phyloP scores from a whole-genome alignment of 2,329 filamentous ascomycete genomes.

The Talaromyces sp. region DNA sequence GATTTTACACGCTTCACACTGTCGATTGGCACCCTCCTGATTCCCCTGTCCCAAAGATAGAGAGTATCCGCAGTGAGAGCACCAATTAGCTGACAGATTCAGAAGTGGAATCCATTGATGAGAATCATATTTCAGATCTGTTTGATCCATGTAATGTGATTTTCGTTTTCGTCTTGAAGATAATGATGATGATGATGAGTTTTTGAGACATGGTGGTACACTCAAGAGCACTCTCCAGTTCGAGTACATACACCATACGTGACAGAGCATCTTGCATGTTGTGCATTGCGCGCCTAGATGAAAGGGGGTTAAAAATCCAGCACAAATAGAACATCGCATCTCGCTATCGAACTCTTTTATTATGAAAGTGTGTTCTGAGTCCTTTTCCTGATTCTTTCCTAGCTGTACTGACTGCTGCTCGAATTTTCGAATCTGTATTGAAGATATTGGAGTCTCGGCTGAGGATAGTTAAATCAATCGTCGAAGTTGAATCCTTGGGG shows the following conservation, averaged over 20 bases:
- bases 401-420: neutral
- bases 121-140: neutral
- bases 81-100: slow-evolving; percentile 6
- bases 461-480: neutral
- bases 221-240: neutral
- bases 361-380: neutral
- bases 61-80: slow-evolving; percentile 4
- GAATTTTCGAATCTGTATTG: neutral
- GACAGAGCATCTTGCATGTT: slow-evolving; percentile 9
- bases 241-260: neutral
- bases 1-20: neutral
- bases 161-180: neutral
- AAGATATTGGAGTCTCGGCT: neutral
- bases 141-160: neutral
- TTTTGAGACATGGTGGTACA: slow-evolving; percentile 2
- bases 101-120: slow-evolving; percentile 6
- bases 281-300: slow-evolving; percentile 3
- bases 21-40: slow-evolving; percentile 5
- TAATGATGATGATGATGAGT: neutral
- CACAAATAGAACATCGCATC: slow-evolving; percentile 7
- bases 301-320: neutral
- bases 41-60: slow-evolving; percentile 9
- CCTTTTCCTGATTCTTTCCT: neutral
- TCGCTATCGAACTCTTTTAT: slow-evolving; percentile 8
- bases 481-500: neutral